Conservation (phyloP, 75 land plant genomes). For the Isoetes taiwanensis region DNA sequence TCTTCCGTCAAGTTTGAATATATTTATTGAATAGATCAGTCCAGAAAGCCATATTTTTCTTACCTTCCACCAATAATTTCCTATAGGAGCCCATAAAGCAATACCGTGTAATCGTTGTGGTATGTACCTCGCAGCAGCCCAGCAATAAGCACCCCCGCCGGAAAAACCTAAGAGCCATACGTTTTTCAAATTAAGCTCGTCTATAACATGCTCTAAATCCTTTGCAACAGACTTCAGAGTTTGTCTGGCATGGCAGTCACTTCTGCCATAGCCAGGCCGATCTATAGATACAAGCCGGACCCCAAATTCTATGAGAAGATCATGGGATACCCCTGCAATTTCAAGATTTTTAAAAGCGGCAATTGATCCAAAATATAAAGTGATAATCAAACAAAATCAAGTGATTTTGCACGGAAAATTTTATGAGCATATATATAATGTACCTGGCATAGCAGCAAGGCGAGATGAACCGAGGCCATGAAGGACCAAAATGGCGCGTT, state of each 20-base stretch:
- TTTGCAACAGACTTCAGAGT: slow-evolving; percentile 13
- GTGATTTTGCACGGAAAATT: background rate
- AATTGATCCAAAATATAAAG: background rate
- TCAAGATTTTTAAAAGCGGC: background rate
- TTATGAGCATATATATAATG: background rate
- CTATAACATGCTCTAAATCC: slow-evolving; percentile 15
- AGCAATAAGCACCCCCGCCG: slow-evolving; percentile 22
- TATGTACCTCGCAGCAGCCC: slow-evolving; percentile 27
- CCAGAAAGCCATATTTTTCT: background rate
- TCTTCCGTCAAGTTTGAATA: background rate
- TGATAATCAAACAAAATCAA: background rate
- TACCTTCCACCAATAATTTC: slow-evolving; percentile 20
- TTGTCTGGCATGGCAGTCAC: slow-evolving; percentile 15
- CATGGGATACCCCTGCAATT: slow-evolving; percentile 14
- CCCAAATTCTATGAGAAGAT: slow-evolving; percentile 14
- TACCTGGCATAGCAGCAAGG: slow-evolving; percentile 26
- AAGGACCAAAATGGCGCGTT: slow-evolving; percentile 10
- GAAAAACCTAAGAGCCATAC: slow-evolving; percentile 25
- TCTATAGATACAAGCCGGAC: slow-evolving; percentile 22
- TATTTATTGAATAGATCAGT: background rate
- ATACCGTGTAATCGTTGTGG: slow-evolving; percentile 20
- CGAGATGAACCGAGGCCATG: slow-evolving; percentile 27
- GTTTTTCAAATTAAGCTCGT: slow-evolving; percentile 14
- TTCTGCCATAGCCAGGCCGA: slow-evolving; percentile 23
- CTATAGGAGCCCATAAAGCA: slow-evolving; percentile 27